phyloP scores from a whole-genome alignment of 176 grass and related monocot genomes.

The Olyra latifolia region DNA sequence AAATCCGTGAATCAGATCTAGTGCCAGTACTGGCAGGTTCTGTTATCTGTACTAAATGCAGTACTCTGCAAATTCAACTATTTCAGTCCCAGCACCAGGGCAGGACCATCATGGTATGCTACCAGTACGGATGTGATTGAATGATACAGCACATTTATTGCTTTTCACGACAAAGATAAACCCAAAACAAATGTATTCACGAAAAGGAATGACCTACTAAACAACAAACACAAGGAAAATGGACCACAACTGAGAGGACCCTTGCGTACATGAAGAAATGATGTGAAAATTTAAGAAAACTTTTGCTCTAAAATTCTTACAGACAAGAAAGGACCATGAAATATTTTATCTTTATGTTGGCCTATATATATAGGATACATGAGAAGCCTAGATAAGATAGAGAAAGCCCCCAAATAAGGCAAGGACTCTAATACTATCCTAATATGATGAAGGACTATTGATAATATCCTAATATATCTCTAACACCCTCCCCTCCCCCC shows the following conservation, averaged over 20 bases:
- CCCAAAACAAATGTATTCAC: background rate
- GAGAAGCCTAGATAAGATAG: too few relatives aligned
- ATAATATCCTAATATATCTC: too few relatives aligned
- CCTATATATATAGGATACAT: too few relatives aligned
- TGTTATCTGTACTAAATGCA: conserved; percentile 18
- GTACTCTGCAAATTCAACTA: conserved; percentile 29
- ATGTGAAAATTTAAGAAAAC: background rate
- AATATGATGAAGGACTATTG: too few relatives aligned
- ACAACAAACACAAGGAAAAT: background rate
- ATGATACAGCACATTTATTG: background rate
- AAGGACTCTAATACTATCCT: too few relatives aligned
- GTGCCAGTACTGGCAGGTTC: conserved; percentile 9
- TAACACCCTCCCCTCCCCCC: too few relatives aligned
- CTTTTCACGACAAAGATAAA: background rate
- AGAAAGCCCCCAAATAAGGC: too few relatives aligned
- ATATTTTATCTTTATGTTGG: background rate
- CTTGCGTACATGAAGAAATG: background rate
- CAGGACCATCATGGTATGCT: conserved; percentile 28
- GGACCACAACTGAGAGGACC: background rate
- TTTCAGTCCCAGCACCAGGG: background rate
- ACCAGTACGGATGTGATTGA: conserved; percentile 15
- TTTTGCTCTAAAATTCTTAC: background rate
- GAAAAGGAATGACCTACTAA: background rate
- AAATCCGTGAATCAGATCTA: conserved; percentile 29
- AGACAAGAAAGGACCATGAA: background rate